Conservation (phyloP, 1,284 basidiomycete genomes). For the Trametes polyzona region DNA sequence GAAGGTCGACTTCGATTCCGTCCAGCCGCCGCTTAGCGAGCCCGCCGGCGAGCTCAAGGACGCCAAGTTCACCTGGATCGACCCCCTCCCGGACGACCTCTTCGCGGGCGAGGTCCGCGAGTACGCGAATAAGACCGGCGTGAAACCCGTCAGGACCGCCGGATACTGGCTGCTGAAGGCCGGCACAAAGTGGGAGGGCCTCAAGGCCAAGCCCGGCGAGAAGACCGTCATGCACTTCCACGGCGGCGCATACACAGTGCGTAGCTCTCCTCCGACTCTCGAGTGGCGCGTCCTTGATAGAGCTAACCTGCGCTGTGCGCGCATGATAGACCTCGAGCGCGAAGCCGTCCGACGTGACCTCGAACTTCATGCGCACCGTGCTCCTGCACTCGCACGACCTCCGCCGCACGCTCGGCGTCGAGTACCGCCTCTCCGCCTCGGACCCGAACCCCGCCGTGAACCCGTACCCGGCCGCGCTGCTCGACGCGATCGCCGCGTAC, state of each 20-base stretch:
- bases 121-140: conserved; percentile 31
- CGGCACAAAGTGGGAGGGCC: conserved; percentile 18
- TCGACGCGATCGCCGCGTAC: conserved; percentile 52
- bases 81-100: conserved; percentile 10
- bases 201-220: conserved; percentile 36
- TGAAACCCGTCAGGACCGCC: conserved; percentile 35
- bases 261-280: conserved; percentile 41
- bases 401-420: conserved; percentile 32
- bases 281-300: background rate
- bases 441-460: conserved; percentile 28
- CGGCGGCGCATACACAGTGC: conserved; percentile 46
- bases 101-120: conserved; percentile 19
- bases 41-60: conserved; percentile 6
- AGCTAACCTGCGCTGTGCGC: background rate
- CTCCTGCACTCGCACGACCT: conserved; percentile 19
- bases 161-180: conserved; percentile 43
- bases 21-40: background rate
- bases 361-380: conserved; percentile 21
- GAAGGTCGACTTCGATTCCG: background rate
- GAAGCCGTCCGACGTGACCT: conserved; percentile 13
- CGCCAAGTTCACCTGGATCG: conserved; percentile 26
- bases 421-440: conserved; percentile 36
- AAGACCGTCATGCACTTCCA: conserved; percentile 57
- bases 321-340: conserved; percentile 37
- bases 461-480: conserved; percentile 51